These are phyloP conservation scores for Acer negundo DNA, from an alignment of 345 rosid species.

Conservation along the genomic window DNA sequence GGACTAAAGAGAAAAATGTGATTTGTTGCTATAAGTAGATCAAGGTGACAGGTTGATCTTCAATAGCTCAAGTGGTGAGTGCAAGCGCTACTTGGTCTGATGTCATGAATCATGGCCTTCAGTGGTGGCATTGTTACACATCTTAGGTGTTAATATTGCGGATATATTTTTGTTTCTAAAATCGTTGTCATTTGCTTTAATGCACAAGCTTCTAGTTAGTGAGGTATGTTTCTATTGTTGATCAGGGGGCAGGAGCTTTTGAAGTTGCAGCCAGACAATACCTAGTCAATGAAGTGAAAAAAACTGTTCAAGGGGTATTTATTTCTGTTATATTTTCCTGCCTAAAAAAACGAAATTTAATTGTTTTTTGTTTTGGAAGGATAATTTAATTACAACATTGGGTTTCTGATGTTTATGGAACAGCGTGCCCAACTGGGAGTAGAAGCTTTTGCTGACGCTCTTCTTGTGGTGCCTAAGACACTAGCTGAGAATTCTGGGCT, in stretches of 20 bases:
- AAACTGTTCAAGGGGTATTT: constrained; percentile 90
- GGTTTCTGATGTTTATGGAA: constrained; percentile 18
- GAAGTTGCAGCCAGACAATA: constrained; percentile 95
- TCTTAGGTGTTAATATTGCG: not conserved
- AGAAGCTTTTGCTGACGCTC: constrained; percentile 97
- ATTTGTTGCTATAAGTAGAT: not conserved
- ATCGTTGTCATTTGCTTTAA: not conserved
- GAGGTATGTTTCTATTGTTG: constrained; percentile 6
- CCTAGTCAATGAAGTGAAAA: constrained; percentile 83
- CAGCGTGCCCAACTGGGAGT: constrained; percentile 99
- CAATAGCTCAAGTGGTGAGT: not conserved
- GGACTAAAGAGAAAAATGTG: not conserved
- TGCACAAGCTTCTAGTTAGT: not conserved
- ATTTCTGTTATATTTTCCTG: not conserved
- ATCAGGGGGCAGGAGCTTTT: constrained; percentile 97
- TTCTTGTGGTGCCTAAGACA: constrained; percentile 96
- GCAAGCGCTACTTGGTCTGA: not conserved
- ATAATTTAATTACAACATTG: not conserved
- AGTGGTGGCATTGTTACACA: not conserved
- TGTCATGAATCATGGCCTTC: not conserved
- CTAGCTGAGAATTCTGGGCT: constrained; percentile 97
- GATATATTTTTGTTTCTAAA: not conserved
- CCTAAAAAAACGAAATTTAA: not conserved
- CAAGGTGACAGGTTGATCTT: not conserved
- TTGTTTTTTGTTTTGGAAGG: too few species aligned